Conservation (phyloP, 768 basidiomycete species). For the Hypholoma fasciculare region DNA sequence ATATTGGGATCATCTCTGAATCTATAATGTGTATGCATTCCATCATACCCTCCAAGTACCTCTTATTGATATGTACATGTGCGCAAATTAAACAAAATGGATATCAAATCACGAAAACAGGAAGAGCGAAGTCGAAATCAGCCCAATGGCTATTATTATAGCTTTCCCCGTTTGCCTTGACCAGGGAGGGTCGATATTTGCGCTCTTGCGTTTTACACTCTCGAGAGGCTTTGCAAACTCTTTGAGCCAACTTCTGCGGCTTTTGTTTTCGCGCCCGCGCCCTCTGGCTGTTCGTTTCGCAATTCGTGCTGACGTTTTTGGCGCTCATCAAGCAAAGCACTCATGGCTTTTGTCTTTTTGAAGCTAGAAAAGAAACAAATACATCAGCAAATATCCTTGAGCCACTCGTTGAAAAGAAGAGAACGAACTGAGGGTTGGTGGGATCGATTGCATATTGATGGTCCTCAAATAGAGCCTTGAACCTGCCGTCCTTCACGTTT, state of each 20-base stretch:
- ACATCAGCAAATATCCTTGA: conserved; percentile 1
- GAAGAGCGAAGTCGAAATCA: background rate
- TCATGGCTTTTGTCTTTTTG: conserved; percentile 92
- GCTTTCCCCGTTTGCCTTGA: conserved; percentile 41
- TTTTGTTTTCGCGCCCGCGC: conserved; percentile 13
- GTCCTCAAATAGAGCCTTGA: conserved; percentile 86
- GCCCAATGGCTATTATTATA: background rate
- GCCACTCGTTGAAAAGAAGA: background rate
- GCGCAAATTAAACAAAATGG: background rate
- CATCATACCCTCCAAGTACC: background rate
- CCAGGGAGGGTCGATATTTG: conserved; percentile 22
- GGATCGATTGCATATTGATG: conserved; percentile 95
- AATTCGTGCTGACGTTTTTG: conserved; percentile 55
- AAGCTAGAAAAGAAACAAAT: conserved; percentile 51
- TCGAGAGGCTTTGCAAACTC: conserved; percentile 69
- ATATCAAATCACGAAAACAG: background rate
- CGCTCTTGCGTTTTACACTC: conserved; percentile 83
- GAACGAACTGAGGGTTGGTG: conserved; percentile 87
- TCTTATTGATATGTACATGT: background rate
- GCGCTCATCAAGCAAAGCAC: conserved; percentile 77
- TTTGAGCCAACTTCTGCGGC: conserved; percentile 19
- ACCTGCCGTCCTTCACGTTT: conserved; percentile 85
- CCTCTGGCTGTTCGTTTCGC: conserved; percentile 13
- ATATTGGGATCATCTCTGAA: background rate
- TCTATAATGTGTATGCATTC: background rate